Percentiles rank a stretch among this genome's conserved stretches.
These are phyloP conservation scores for Eimeria tenella DNA, from an alignment of 169 alveolate species.

Conservation along the genomic window DNA sequence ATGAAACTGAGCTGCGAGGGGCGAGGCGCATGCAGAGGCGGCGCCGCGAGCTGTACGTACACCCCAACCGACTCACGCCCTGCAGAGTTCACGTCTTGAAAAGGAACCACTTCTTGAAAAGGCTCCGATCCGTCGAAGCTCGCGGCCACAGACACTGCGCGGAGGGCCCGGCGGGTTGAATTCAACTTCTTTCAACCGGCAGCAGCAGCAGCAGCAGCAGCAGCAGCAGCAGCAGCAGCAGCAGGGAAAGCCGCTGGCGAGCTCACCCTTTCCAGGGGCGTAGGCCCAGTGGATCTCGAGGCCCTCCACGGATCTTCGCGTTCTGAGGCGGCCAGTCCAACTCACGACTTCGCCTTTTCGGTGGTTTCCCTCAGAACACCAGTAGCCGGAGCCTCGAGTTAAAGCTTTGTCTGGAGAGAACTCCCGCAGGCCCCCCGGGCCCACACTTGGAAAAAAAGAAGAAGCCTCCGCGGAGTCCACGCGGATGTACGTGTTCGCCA, in stretches of 20 bases:
- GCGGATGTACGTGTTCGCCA: conserved; percentile 48
- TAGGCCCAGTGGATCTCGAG: conserved; percentile 80
- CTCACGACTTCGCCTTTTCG: conserved; percentile 43
- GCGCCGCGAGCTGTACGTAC: neutral
- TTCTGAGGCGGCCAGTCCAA: conserved; percentile 68
- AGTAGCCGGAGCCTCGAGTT: conserved; percentile 77
- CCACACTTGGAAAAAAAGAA: conserved; percentile 71
- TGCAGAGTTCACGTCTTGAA: conserved; percentile 64
- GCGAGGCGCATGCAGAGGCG: too few relatives aligned
- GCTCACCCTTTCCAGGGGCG: conserved; percentile 81
- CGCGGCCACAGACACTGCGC: conserved; percentile 55
- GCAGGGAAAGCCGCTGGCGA: neutral
- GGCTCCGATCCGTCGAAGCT: conserved; percentile 75
- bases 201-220: neutral
- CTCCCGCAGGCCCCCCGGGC: conserved; percentile 71
- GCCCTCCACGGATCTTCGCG: conserved; percentile 64
- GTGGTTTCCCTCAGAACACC: conserved; percentile 80
- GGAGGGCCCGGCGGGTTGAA: neutral
- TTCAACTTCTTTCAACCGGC: neutral
- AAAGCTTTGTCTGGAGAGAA: conserved; percentile 74
- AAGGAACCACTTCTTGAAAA: conserved; percentile 58
- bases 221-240: neutral
- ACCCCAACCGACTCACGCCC: conserved; percentile 36
- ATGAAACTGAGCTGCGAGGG: conserved; percentile 80
- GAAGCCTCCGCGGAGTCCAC: conserved; percentile 49